Evolutionary conservation across 768 basidiomycete species (phyloP), one percentile per base, ranked within the genome.

Genomic region (Mycena epipterygia): DNA sequence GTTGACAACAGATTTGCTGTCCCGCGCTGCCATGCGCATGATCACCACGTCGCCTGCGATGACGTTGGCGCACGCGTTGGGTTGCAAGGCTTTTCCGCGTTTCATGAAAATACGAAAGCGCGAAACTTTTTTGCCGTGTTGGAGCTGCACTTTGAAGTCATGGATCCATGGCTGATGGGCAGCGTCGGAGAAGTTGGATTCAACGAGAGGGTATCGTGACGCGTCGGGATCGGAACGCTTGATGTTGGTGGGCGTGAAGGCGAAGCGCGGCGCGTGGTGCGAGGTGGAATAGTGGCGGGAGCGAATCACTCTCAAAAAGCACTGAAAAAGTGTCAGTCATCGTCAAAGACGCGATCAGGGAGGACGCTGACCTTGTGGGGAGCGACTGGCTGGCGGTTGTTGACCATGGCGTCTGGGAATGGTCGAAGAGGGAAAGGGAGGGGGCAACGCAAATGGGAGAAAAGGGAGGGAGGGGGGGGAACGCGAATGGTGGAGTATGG

Each of bases 161-260:
- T 58, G 57, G 23, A 41, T 58, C 25, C 39, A 23, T n/a, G 57
- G 33, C 39, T 58, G 57, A 27, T n/a, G 57, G 35, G 33, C 33
- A 16, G 57, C 57, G 57, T 58, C 57, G 35, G 33, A 33, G 39
- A 58, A 58, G 35, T 58, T 39, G 39, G 33, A 33, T 41, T 58
- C 57, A 41, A 58, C 39, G 57, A 33, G 57, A 16, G 61, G 61
- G 49, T 61, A 61, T 32, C 59, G 59, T n/a, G 59, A 41, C 5
- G 57, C 19, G 25, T 63, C 19, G n/a, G 49, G 46, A 48, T 32
- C 32, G 48, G 61, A 21, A 2, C 9, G 1, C 35, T 63, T 48
- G 35, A 56, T 56, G 21, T 37, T 30, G 53, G 53, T 56, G 33
- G 53, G 53, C 35, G 53, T 56, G 53, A n/a, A 56, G 53, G 53